phyloP scores from a whole-genome alignment of 495 filamentous ascomycete species.

The Penicillium roqueforti region DNA sequence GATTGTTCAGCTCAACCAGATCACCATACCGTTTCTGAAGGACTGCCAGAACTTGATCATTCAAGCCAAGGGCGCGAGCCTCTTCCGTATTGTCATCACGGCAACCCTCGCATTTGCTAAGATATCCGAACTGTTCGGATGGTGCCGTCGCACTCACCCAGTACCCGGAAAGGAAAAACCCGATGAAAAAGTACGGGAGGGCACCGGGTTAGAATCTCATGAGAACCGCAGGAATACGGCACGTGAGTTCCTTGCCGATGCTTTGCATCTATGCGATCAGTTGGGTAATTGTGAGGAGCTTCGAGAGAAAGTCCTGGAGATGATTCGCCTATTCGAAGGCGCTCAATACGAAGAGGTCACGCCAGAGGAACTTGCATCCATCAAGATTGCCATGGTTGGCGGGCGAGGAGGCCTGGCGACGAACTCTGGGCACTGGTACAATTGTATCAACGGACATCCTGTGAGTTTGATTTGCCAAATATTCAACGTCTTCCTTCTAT shows the following conservation, averaged over 20 bases:
- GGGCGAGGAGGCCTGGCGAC: conserved; percentile 15
- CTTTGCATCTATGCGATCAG: conserved; percentile 5
- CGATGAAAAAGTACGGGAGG: background rate
- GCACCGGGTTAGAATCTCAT: background rate
- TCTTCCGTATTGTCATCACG: conserved; percentile 12
- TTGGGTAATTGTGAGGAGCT: conserved; percentile 8
- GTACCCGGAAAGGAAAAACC: background rate
- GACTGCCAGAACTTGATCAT: conserved; percentile 10
- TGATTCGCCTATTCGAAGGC: conserved; percentile 7
- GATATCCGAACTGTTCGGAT: conserved; percentile 5
- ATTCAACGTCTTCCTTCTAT: no score
- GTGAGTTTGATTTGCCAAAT: background rate
- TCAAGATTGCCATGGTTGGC: conserved; percentile 12
- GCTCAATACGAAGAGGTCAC: conserved; percentile 12
- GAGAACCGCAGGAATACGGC: background rate
- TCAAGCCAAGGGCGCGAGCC: conserved; percentile 2
- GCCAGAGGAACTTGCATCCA: conserved; percentile 9
- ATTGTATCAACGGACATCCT: conserved; percentile 17
- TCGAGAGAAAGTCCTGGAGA: conserved; percentile 9
- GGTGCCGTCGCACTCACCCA: conserved; percentile 7
- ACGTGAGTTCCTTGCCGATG: conserved; percentile 2
- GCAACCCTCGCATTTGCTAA: conserved; percentile 11
- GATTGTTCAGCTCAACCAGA: no score
- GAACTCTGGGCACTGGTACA: conserved; percentile 20
- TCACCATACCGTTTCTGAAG: background rate